Conservation (phyloP, 768 basidiomycete species). For the Phanerochaete carnosa region DNA sequence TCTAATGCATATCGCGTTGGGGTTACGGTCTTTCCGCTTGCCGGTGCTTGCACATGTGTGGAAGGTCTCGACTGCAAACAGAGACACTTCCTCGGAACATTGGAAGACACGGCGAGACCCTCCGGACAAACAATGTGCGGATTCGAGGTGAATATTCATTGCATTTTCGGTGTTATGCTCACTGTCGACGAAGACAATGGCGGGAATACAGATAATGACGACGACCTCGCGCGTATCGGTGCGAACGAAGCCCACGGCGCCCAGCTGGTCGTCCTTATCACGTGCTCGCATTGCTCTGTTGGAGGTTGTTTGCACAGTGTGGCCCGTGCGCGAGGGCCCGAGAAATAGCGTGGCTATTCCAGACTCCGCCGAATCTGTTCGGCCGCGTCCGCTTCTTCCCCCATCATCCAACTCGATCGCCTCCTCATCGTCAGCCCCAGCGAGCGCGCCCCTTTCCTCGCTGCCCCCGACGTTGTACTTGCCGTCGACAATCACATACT, state of each 20-base stretch:
- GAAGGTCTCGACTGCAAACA: background rate
- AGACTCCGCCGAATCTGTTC: conserved; percentile 29
- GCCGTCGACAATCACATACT: conserved; percentile 28
- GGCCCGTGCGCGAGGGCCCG: conserved; percentile 40
- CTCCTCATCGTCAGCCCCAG: conserved; percentile 41
- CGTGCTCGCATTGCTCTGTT: conserved; percentile 28
- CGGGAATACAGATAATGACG: conserved; percentile 7
- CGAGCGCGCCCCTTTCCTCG: conserved; percentile 39
- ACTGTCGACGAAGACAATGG: background rate
- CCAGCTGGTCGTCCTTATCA: conserved; percentile 8
- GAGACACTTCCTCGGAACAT: background rate
- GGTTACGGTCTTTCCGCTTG: background rate
- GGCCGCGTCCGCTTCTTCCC: conserved; percentile 43
- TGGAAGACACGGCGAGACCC: background rate
- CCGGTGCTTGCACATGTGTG: background rate
- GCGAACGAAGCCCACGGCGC: conserved; percentile 3
- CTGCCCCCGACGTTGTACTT: conserved; percentile 36
- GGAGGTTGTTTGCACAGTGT: conserved; percentile 19
- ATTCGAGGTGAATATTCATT: background rate
- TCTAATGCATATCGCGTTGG: background rate
- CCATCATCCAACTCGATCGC: conserved; percentile 46
- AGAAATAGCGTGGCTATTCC: conserved; percentile 5
- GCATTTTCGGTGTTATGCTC: background rate
- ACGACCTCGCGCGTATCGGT: conserved; percentile 9
- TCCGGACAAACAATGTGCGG: background rate